A percentile compares a stretch with the other conserved stretches of the same genome.
These are phyloP conservation scores for Ceratopteris richardii DNA, from an alignment of 75 land plant species.

Conservation along the genomic window DNA sequence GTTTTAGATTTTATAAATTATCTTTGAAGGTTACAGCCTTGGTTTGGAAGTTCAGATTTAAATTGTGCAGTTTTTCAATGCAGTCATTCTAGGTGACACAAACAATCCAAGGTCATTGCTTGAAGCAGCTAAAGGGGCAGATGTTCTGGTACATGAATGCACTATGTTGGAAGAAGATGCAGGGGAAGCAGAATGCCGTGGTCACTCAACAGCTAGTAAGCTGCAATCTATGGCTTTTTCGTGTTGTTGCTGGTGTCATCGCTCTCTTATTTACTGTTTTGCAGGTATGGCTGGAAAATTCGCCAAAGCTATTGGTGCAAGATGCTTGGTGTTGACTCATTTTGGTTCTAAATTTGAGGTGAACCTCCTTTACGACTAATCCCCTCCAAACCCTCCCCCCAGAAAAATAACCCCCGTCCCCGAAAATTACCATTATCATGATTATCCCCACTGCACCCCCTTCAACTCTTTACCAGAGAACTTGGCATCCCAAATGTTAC, in stretches of 20 bases:
- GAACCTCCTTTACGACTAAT: background rate
- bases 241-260: background rate
- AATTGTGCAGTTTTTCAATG: background rate
- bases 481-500: too few relatives aligned
- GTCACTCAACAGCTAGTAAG: conserved; percentile 45
- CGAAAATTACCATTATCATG: too few relatives aligned
- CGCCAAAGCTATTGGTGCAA: conserved; percentile 33
- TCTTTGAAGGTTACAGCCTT: too few relatives aligned
- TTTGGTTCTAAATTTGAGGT: conserved; percentile 36
- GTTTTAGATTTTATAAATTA: too few relatives aligned
- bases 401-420: too few relatives aligned
- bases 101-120: conserved; percentile 27
- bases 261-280: background rate
- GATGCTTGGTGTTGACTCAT: conserved; percentile 39
- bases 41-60: too few relatives aligned
- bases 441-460: too few relatives aligned
- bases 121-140: conserved; percentile 34
- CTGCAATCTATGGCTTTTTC: background rate
- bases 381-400: too few relatives aligned
- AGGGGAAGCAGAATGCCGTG: conserved; percentile 8
- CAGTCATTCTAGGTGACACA: conserved; percentile 49
- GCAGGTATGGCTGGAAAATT: conserved; percentile 42
- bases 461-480: too few relatives aligned
- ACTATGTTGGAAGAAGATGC: conserved; percentile 33
- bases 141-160: conserved; percentile 41